phyloP scores from a whole-genome alignment of 345 rosid genomes.

The Rhodomyrtus tomentosa region DNA sequence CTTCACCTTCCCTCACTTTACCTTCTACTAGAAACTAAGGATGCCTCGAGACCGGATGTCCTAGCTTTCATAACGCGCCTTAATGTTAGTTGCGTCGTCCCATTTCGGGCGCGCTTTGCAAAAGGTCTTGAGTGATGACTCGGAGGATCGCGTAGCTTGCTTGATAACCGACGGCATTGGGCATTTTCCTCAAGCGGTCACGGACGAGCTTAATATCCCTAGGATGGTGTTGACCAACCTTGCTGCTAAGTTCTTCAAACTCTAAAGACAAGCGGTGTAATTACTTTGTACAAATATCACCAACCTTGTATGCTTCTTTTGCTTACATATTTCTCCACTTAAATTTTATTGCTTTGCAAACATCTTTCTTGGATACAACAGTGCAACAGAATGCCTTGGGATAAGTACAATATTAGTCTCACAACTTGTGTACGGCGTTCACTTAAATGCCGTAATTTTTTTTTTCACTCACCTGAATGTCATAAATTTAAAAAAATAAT shows the following conservation, averaged over 20 bases:
- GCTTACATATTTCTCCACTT: not conserved
- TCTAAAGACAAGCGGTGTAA: not conserved
- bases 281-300: not conserved
- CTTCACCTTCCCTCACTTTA: too few species aligned
- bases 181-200: constrained; percentile 22
- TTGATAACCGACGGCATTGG: constrained; percentile 34
- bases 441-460: too few species aligned
- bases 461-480: too few species aligned
- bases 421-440: too few species aligned
- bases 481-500: too few species aligned
- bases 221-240: constrained; percentile 20
- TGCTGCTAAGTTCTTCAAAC: not conserved
- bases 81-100: constrained; percentile 15
- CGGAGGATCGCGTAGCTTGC: constrained; percentile 21
- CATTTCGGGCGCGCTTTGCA: constrained; percentile 26
- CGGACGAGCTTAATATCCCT: constrained; percentile 20
- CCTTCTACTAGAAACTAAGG: not conserved
- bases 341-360: not conserved
- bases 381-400: not conserved
- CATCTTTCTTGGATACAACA: not conserved
- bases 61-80: constrained; percentile 7
- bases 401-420: too few species aligned
- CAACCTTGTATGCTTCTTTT: not conserved
- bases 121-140: constrained; percentile 5
- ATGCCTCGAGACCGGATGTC: not conserved